These are phyloP conservation scores for Penicillium sp. DNA, from an alignment of 2,329 filamentous ascomycete species.

Conservation along the genomic window DNA sequence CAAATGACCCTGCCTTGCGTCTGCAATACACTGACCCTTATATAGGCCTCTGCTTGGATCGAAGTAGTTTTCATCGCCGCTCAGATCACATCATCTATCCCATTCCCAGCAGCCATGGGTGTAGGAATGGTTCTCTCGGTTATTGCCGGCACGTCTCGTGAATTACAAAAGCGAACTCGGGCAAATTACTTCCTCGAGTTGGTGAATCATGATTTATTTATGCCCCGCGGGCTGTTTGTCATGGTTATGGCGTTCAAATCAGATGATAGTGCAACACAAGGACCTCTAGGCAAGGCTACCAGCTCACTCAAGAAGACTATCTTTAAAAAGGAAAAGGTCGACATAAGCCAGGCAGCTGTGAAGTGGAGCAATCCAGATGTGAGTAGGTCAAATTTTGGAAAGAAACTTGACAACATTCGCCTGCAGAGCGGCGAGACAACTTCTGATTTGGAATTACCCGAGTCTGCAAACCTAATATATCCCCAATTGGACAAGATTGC, in stretches of 20 bases:
- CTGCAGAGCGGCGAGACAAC: background rate
- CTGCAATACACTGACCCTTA: background rate
- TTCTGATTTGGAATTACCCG: background rate
- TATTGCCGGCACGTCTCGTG: slow-evolving; percentile 21
- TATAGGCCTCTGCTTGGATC: slow-evolving; percentile 1
- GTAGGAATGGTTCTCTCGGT: slow-evolving; percentile 22
- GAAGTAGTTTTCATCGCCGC: slow-evolving; percentile 3
- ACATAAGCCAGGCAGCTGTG: background rate
- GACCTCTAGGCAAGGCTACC: background rate
- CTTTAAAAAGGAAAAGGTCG: slow-evolving; percentile 7
- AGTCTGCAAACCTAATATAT: slow-evolving; percentile 1
- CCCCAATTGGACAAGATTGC: background rate
- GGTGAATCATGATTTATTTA: slow-evolving; percentile 28
- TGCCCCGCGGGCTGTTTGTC: slow-evolving; percentile 28
- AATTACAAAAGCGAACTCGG: slow-evolving; percentile 27
- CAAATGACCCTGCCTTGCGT: background rate
- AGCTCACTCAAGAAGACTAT: background rate
- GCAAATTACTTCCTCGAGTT: slow-evolving; percentile 25
- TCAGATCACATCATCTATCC: background rate
- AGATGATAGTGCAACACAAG: background rate
- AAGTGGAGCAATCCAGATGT: background rate
- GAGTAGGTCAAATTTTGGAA: background rate
- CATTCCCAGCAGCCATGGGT: slow-evolving; percentile 5
- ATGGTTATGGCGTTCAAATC: slow-evolving; percentile 29
- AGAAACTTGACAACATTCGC: slow-evolving; percentile 1